Evolutionary conservation across 208 protist genomes (phyloP), one percentile per base, ranked within the genome.

Genomic region (Lotmaria passim): DNA sequence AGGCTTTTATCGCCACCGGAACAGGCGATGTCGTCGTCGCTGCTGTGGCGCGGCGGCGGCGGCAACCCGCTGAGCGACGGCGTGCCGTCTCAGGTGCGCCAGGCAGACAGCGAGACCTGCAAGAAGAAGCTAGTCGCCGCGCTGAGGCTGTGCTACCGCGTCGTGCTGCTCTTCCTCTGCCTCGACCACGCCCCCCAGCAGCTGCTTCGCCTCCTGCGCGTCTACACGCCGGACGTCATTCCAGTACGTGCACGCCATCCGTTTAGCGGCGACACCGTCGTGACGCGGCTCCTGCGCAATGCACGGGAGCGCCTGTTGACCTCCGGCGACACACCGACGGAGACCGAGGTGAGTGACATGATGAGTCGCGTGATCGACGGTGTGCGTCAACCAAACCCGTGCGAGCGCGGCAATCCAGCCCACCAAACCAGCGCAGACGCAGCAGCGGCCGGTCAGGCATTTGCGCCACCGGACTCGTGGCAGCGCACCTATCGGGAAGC

Each of bases 401-500:
- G 47, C 46, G 23, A 21, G 1, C 30, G 33, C 10, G 1, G 21
- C 3, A 33, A 33, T 24, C 3, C 2, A 26, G 5, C 6, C 14
- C 0, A 34, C 57, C 31, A 48, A 12, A 48, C 11, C 38, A 51
- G 17, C 12, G 31, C 12, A 1, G 4, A 38, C 1, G 52, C 55
- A 24, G 23, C 52, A 58, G 56, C 12, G 56, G 38, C 34, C 17
- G 28, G n/a, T 19, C 44, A 8, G 31, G 3, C 46, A 21, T 15
- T 52, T 5, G 15, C 59, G 36, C 6, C 7, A 33, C 14, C 33
- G 14, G 52, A 24, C 1, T 44, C 60, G 33, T 33, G 33, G 21
- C 60, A 66, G 33, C 60, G 60, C 6, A 33, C 46, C 30, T 66
- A 66, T 46, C 48, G 73, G 24, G 78, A 82, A 63, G 81, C 84